A percentile compares a stretch with the other conserved stretches of the same genome.
Conservation (phyloP, 495 filamentous ascomycete species). For the Extremus antarcticus region DNA sequence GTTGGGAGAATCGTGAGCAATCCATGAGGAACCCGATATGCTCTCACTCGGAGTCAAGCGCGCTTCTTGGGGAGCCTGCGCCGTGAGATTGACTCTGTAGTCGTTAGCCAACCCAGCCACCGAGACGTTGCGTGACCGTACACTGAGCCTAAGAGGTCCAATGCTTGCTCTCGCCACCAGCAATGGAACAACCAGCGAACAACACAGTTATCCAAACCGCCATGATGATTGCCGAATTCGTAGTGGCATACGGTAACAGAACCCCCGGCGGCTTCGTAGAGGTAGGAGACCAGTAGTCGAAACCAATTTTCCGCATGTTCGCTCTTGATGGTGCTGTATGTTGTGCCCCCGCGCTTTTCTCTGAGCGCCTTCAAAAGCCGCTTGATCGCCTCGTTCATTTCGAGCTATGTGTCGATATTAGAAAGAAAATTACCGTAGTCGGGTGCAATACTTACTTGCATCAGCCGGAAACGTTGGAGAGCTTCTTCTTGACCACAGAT, state of each 20-base stretch:
- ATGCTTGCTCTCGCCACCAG: background rate
- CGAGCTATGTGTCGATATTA: background rate
- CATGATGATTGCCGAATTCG: background rate
- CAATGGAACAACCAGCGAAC: background rate
- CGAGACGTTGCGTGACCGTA: background rate
- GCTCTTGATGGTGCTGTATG: background rate
- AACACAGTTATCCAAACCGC: background rate
- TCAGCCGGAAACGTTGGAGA: background rate
- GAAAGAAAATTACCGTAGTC: background rate
- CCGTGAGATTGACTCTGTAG: background rate
- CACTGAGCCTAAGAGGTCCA: background rate
- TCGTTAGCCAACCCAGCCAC: background rate
- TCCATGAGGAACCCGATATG: background rate
- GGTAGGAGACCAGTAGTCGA: background rate
- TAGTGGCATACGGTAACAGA: background rate
- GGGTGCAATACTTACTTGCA: background rate
- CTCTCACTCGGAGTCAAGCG: background rate
- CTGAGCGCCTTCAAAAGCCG: background rate
- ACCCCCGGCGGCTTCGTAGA: background rate
- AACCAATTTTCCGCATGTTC: background rate
- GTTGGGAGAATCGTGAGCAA: background rate
- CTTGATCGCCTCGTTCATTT: background rate
- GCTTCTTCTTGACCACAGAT: background rate
- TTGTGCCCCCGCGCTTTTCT: background rate
- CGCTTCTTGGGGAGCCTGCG: background rate